These are phyloP conservation scores for Pythium phragmitis DNA, from an alignment of 352 stramenopile species.

Conservation along the genomic window DNA sequence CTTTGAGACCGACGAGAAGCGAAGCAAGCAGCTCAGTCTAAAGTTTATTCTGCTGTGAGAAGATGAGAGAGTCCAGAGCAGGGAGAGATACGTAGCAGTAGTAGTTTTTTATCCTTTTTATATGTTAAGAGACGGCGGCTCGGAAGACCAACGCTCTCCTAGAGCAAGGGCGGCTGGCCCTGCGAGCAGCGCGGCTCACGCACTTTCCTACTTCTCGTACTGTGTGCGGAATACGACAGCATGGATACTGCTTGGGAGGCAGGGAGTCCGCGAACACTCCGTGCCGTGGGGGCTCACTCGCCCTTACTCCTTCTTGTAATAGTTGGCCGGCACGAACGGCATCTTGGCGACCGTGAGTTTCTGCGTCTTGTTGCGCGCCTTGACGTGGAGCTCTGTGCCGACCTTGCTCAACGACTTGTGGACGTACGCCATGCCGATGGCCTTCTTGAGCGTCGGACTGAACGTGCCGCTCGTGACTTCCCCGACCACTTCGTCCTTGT, in stretches of 20 bases:
- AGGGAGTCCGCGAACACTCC: no score
- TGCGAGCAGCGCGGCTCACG: neutral
- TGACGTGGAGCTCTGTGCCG: slow-evolving; percentile 93
- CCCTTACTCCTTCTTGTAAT: slow-evolving; percentile 91
- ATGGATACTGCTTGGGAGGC: neutral
- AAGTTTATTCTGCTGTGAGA: slow-evolving; percentile 71
- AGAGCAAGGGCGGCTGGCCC: neutral
- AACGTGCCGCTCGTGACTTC: slow-evolving; percentile 97
- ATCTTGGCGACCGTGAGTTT: slow-evolving; percentile 95
- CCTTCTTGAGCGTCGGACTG: slow-evolving; percentile 94
- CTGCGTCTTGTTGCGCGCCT: slow-evolving; percentile 96
- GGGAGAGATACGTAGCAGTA: neutral
- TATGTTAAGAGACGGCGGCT: neutral
- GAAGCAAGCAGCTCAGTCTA: slow-evolving; percentile 69
- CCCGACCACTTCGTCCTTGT: slow-evolving; percentile 74
- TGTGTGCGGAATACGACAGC: neutral
- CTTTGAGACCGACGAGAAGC: slow-evolving; percentile 30
- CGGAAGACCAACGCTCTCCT: no score
- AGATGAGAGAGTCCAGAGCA: neutral
- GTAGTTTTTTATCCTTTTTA: neutral
- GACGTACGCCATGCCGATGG: slow-evolving; percentile 99
- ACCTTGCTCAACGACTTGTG: slow-evolving; percentile 88
- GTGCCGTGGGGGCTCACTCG: neutral
- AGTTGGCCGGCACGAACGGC: slow-evolving; percentile 96
- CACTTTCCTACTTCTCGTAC: neutral